These are phyloP conservation scores for Entomortierella chlamydospora DNA, from an alignment of 192 early-diverging fungal species.

Conservation along the genomic window DNA sequence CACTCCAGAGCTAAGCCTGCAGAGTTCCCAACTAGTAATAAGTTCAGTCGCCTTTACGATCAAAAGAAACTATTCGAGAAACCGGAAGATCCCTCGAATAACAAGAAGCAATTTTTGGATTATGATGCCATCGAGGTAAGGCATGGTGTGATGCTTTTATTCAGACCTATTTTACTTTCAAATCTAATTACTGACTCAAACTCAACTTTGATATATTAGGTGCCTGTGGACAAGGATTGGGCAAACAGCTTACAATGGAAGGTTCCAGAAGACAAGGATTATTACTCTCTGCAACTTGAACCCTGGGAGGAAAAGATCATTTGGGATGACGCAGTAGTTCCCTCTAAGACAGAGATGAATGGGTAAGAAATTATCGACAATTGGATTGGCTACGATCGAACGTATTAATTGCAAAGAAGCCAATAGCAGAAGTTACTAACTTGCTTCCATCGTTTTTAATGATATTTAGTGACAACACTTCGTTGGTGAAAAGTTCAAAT, in stretches of 20 bases:
- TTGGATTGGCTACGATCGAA: no score
- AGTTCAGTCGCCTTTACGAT: slow-evolving; percentile 18
- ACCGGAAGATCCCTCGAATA: slow-evolving; percentile 22
- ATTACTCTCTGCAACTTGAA: slow-evolving; percentile 79
- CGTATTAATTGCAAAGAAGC: no score
- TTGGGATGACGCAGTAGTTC: slow-evolving; percentile 72
- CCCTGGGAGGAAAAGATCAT: slow-evolving; percentile 87
- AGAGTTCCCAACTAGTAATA: slow-evolving; percentile 27
- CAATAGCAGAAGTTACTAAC: background rate
- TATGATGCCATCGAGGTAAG: slow-evolving; percentile 29
- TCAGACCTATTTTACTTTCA: no score
- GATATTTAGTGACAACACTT: background rate
- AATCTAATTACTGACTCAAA: background rate
- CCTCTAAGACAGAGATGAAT: slow-evolving; percentile 5
- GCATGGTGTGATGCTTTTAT: no score
- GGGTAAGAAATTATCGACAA: slow-evolving; percentile 5
- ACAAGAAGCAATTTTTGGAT: slow-evolving; percentile 11
- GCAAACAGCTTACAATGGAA: slow-evolving; percentile 34
- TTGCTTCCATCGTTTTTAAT: background rate
- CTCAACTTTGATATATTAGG: slow-evolving; percentile 4
- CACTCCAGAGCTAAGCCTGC: slow-evolving; percentile 51
- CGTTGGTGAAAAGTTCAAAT: background rate
- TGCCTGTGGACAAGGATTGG: slow-evolving; percentile 32
- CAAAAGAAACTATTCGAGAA: slow-evolving; percentile 30
- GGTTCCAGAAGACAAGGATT: slow-evolving; percentile 58